Evolutionary conservation across 345 rosid genomes (phyloP).

Genomic region (Eucalyptus fibrosa): DNA sequence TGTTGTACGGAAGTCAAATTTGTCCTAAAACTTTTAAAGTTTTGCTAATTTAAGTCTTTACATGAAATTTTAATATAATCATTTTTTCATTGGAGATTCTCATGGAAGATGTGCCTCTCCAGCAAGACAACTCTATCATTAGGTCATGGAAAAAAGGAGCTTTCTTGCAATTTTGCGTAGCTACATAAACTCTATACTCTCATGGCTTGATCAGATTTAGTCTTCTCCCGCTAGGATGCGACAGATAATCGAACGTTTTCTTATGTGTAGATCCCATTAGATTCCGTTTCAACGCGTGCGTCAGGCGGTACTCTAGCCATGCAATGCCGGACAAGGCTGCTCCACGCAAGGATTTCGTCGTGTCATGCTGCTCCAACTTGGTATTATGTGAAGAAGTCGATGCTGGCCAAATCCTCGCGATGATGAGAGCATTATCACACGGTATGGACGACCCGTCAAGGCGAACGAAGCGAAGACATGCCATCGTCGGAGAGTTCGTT

Average conservation of each 20-base stretch:
- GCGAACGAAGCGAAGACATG: too few species aligned
- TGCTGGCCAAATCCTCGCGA: not conserved
- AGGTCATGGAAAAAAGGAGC: not conserved
- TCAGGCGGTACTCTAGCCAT: not conserved
- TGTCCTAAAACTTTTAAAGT: accelerated
- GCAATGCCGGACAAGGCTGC: not conserved
- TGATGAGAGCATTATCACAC: not conserved
- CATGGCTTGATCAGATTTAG: not conserved
- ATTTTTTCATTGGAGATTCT: too few species aligned
- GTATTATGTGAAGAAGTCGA: not conserved
- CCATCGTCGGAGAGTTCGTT: too few species aligned
- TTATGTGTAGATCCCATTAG: not conserved
- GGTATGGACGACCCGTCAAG: not conserved
- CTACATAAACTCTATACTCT: not conserved
- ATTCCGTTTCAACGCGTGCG: not conserved
- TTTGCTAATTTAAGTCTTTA: not conserved
- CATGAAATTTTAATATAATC: not conserved
- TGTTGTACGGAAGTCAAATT: not conserved
- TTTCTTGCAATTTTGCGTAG: not conserved
- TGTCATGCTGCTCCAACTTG: not conserved
- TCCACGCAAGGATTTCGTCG: not conserved
- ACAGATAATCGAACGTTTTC: not conserved
- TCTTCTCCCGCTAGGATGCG: not conserved
- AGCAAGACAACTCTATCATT: too few species aligned
- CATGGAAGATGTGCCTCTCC: too few species aligned